phyloP scores from a whole-genome alignment of 148 eudicot genomes.

The Vaccinium macrocarpon region DNA sequence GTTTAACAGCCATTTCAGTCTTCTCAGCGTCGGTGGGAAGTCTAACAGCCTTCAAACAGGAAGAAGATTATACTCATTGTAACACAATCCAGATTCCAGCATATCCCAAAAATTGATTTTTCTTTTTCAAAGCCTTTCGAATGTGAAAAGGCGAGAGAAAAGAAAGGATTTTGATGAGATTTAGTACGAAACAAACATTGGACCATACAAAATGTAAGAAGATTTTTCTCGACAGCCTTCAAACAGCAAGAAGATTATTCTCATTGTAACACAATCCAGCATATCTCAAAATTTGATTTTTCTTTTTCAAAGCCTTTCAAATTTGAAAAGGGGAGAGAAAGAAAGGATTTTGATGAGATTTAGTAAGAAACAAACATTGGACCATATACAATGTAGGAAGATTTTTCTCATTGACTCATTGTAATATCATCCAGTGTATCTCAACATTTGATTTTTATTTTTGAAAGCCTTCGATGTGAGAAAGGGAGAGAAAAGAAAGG shows the following conservation, averaged over 20 bases:
- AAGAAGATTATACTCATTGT: neutral
- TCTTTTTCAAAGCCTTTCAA: neutral
- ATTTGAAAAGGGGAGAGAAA: neutral
- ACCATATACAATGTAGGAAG: too few species aligned
- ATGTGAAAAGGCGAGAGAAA: neutral
- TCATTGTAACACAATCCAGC: neutral
- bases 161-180: neutral
- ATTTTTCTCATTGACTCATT: neutral
- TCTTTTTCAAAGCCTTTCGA: neutral
- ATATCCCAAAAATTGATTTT: neutral
- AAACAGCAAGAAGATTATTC: neutral
- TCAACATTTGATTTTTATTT: neutral
- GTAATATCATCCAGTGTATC: neutral
- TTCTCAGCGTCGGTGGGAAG: slow-evolving; percentile 12
- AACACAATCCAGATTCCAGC: neutral
- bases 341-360: neutral
- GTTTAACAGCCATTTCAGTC: slow-evolving; percentile 25
- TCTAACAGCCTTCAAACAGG: slow-evolving; percentile 18
- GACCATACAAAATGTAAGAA: too few species aligned
- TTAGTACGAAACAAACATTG: neutral
- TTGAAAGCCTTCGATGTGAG: too few species aligned
- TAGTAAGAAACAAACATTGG: neutral
- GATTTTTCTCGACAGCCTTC: slow-evolving; percentile 4
- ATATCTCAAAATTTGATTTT: neutral
- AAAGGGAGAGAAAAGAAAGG: neutral